phyloP scores from a whole-genome alignment of 2,329 filamentous ascomycete genomes.

The Pyricularia sp. region DNA sequence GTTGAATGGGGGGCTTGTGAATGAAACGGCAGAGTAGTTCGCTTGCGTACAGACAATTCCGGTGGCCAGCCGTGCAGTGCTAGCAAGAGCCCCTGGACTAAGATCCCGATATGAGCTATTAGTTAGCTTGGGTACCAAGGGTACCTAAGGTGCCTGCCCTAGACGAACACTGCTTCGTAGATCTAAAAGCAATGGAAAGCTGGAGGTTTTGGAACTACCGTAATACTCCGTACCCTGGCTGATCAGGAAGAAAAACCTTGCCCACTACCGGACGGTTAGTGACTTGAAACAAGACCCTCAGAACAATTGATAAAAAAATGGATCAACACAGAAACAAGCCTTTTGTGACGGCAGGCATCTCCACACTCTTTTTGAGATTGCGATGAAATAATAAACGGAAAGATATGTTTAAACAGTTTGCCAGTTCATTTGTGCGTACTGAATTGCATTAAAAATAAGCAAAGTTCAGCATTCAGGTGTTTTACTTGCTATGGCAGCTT shows the following conservation, averaged over 20 bases:
- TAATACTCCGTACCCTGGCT: background rate
- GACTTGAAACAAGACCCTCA: background rate
- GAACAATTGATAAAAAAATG: background rate
- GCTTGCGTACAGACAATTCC: background rate
- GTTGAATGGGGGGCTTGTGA: background rate
- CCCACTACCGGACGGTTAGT: background rate
- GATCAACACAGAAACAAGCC: background rate
- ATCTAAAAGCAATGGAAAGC: background rate
- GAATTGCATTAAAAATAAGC: too few species aligned
- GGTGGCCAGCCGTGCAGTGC: background rate
- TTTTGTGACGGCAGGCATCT: background rate
- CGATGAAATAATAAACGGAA: background rate
- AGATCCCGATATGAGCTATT: background rate
- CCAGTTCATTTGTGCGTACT: background rate
- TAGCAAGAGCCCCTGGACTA: background rate
- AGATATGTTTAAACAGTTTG: background rate
- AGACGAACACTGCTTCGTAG: background rate
- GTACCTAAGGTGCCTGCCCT: background rate
- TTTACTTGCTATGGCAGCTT: too few species aligned
- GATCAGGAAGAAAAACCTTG: background rate
- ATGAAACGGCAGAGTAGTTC: background rate
- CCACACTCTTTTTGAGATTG: background rate
- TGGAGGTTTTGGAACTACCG: background rate
- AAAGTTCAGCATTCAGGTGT: too few species aligned
- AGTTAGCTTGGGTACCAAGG: background rate